Evolutionary conservation across 768 basidiomycete genomes (phyloP).

Genomic region (Kwoniella bestiolae): DNA sequence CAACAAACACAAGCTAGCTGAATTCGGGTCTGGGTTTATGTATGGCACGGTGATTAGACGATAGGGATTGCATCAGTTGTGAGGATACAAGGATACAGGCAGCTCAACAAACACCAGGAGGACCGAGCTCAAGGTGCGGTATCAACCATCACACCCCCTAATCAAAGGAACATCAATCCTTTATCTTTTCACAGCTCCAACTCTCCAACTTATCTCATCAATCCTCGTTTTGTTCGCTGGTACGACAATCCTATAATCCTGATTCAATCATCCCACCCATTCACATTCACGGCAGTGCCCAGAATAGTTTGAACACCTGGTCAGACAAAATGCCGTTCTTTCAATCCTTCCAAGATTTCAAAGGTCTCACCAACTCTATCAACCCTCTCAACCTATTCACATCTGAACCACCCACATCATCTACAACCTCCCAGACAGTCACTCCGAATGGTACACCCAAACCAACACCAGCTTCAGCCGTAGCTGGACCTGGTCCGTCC

Average conservation of each 20-base stretch:
- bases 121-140: background rate
- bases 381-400: slow-evolving; percentile 43
- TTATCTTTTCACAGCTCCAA: background rate
- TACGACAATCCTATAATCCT: background rate
- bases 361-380: slow-evolving; percentile 23
- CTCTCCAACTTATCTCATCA: background rate
- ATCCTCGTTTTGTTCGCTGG: background rate
- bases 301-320: background rate
- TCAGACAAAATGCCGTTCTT: slow-evolving; percentile 23
- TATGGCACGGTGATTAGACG: too few relatives aligned
- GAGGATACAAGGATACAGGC: too few relatives aligned
- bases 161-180: slow-evolving; percentile 7
- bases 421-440: background rate
- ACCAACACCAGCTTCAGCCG: slow-evolving; percentile 20
- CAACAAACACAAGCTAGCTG: too few relatives aligned
- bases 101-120: too few relatives aligned
- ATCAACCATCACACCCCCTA: background rate
- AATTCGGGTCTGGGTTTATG: too few relatives aligned
- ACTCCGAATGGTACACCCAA: slow-evolving; percentile 14
- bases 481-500: slow-evolving; percentile 38
- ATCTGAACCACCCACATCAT: slow-evolving; percentile 1
- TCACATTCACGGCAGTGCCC: background rate
- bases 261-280: background rate
- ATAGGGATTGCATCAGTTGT: too few relatives aligned
- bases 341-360: slow-evolving; percentile 34